These are phyloP conservation scores for Volutella citrinella DNA, from an alignment of 2,329 filamentous ascomycete genomes.

Conservation along the genomic window DNA sequence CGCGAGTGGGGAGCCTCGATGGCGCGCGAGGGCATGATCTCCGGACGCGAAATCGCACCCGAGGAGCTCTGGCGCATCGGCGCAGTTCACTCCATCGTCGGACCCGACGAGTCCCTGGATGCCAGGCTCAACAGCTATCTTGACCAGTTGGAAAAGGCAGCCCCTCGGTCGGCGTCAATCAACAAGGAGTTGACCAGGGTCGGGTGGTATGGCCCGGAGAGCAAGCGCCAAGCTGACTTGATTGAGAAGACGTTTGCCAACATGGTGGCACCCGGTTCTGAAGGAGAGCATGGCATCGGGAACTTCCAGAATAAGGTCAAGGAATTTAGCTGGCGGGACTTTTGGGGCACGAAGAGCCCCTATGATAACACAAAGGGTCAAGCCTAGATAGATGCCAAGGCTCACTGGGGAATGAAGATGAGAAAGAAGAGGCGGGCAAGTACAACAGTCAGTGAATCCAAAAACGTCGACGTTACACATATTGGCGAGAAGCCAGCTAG, in stretches of 20 bases:
- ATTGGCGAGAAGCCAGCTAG: too few species aligned
- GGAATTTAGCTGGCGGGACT: too few species aligned
- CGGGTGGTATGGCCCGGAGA: constrained; percentile 3
- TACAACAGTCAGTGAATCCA: too few species aligned
- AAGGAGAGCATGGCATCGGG: constrained; percentile 9
- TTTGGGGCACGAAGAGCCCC: too few species aligned
- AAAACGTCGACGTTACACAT: too few species aligned
- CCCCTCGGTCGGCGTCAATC: constrained; percentile 5
- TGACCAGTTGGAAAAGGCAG: constrained; percentile 5
- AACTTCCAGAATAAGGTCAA: constrained; percentile 5
- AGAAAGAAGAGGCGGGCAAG: too few species aligned
- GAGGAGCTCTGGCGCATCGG: constrained; percentile 4
- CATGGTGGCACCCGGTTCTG: constrained; percentile 8
- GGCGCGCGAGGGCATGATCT: constrained; percentile 10
- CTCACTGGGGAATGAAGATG: too few species aligned
- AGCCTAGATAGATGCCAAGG: too few species aligned
- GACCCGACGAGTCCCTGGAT: not conserved
- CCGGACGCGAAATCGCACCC: constrained; percentile 4
- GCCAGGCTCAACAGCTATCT: constrained; percentile 1
- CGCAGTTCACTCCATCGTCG: constrained; percentile 1
- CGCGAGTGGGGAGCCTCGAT: constrained; percentile 10
- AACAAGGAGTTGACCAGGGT: constrained; percentile 8
- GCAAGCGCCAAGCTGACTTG: not conserved
- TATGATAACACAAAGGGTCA: too few species aligned
- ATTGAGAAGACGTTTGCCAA: constrained; percentile 1